Base-by-base conservation (phyloP, 345 rosid genomes). In the Sonneratia alba region DNA sequence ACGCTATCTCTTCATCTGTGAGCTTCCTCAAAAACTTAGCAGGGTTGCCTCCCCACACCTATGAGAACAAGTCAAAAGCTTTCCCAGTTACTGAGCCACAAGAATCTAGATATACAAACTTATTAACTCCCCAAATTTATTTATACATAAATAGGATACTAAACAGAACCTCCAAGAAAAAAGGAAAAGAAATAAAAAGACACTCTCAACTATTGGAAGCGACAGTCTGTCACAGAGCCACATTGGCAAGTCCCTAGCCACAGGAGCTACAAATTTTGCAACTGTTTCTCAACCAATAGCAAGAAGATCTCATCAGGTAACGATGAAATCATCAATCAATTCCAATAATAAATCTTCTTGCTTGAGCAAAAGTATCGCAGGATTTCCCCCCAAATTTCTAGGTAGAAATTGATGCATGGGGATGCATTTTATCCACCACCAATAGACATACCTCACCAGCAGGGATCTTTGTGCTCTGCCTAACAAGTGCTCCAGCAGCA, bases 11-110 rank as follows among this genome's bases (percentile, higher is more conserved):
- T 70, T 85, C 85, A 24, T 83, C 87, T 11, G 84, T 84, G 62
- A 94, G 89, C 88, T 90, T 88, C 79, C 98, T 86, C 82, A 94
- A 81, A 78, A 94, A 94, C 83, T 79, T 90, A 71, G 97, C 98
- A 13, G 98, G 96, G 78, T 94, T 94, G 75, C 98, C 98, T 83
- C 88, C 98, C 97, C 96, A 94, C 45, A 94, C 87, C 98, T 91
- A 83, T 51, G 15, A 32, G 21, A 36, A 11, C 13, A 12, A 42
- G 22, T 69, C 42, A 47, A 49, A 14, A 45, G 11, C 19, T 43
- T 10, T 66, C n/a, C 40, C 21, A 22, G n/a, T 57, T 57, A 57
- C 11, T 22, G 63, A 57, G 63, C 32, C 34, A 22, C 63, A 57
- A 57, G 3, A 57, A 57, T 19, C 3, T 9, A 21, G 9, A n/a